Conservation (phyloP, 2,329 filamentous ascomycete genomes). For the Ustulina deusta region DNA sequence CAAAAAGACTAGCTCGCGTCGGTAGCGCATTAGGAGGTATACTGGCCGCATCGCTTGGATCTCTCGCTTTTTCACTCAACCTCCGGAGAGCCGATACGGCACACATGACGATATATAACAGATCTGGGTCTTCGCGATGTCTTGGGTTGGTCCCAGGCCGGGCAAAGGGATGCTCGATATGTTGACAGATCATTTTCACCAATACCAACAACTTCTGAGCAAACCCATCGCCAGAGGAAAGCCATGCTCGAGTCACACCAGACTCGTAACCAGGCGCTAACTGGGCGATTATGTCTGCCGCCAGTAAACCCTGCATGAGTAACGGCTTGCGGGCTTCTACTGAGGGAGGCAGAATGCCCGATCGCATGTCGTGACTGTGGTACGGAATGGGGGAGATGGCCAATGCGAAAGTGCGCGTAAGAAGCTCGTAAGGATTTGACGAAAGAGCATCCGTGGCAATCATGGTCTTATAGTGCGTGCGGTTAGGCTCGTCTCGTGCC, state of each 20-base stretch:
- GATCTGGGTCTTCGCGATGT: constrained; percentile 61
- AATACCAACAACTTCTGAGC: constrained; percentile 82
- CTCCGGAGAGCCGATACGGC: constrained; percentile 76
- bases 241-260: constrained; percentile 80
- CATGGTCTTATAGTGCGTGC: constrained; percentile 83
- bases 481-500: constrained; percentile 92
- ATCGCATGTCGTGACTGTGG: constrained; percentile 64
- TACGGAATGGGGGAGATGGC: constrained; percentile 88
- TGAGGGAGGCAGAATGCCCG: constrained; percentile 71
- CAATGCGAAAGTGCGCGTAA: constrained; percentile 88
- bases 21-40: constrained; percentile 74
- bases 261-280: constrained; percentile 78
- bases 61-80: constrained; percentile 75
- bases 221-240: constrained; percentile 86
- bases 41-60: constrained; percentile 63
- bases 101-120: constrained; percentile 74
- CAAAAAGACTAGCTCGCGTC: constrained; percentile 74
- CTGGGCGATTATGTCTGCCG: constrained; percentile 86
- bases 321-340: constrained; percentile 88
- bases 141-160: constrained; percentile 52
- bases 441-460: constrained; percentile 78
- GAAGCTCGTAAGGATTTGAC: constrained; percentile 77
- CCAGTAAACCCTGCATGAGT: constrained; percentile 90
- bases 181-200: constrained; percentile 76
- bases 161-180: constrained; percentile 65